Base-by-base conservation (phyloP, 305 asterid species). In the Rubia occidens region DNA sequence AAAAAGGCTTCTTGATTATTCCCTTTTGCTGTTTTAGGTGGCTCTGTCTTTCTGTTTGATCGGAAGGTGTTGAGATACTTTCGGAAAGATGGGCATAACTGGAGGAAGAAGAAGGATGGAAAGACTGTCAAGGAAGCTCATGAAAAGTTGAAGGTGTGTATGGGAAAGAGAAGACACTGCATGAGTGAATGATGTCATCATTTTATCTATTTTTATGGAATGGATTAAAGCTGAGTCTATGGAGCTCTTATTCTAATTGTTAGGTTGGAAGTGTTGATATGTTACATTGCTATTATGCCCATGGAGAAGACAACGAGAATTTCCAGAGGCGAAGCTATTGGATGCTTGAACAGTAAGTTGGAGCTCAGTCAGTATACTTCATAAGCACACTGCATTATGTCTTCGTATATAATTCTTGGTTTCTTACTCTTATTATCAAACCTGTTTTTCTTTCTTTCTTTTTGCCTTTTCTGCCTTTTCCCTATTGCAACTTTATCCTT, bases 281-380 rank as follows among this genome's bases (percentile, higher is more conserved):
- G 94, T 81, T 93, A 78, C 95, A 93, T 78, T 93, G 98, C 82
- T 93, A 93, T 80, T 93, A 93, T 86, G 98, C 98, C 59, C 98
- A 93, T 76, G 97, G 98, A 56, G 98, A 88, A 82, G 97, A 90
- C 51, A 79, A 90, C 71, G 97, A 86, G 81, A 82, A 78, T 78
- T 90, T 90, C 82, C 98, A 90, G 82, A 86, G 98, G 82, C 97
- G 97, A 74, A 84, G 98, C 84, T 94, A 94, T 82, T 94, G 98
- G 98, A 77, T 94, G 88, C 98, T 94, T 69, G 97, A 94, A 79
- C 81, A 78, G 98, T 94, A 82, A 84, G 98, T 85, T 55, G 59
- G 66, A 67, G 64, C 70, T 54, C n/a, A 6, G 29, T 24, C 66
- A 67, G n/a, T 44, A 32, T 29, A 35, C 56, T 26, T 56, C 14